Evolutionary conservation across 495 filamentous ascomycete species (phyloP), one percentile per base, ranked within the genome.

Genomic region (Cryomyces minteri): DNA sequence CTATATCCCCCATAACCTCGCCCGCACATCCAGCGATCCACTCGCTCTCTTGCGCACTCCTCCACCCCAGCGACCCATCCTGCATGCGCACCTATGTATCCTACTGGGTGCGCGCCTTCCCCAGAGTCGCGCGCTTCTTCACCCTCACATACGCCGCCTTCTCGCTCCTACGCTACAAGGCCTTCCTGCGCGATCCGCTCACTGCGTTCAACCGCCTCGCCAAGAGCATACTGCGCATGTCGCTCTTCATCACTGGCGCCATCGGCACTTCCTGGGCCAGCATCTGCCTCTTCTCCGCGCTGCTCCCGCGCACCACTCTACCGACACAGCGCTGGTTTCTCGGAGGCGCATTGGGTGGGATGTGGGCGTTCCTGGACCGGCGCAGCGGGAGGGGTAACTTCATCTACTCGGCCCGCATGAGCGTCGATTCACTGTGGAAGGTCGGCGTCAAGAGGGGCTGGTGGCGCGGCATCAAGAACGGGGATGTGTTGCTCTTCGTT

Each of bases 31-130:
- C 88, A 6, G 71, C 80, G 29, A 88, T 92, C 56, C 73, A 71
- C 4, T 77, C 71, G 39, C 73, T 95, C 31, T 85, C 84, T 43
- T 98, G 90, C 63, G 90, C 90, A 2, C 68, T 88, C 14, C 74
- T 95, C n/a, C 90, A 98, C 60, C 88, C 90, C 0, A 64, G 71
- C 18, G 80, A 87, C 50, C 87, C 90, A 4, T 88, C 79, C 48
- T 98, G 90, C 64, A 68, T 75, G 29, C 81, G 80, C 12, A 88
- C 85, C 2, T 88, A 87, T 64, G 57, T 94, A 36, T 79, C 80
- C 43, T 84, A 87, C 59, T 80, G 82, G 67, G 69, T 93, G 34
- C 75, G 72, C 34, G 78, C 82, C 33, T 87, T 92, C 59, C 87
- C 88, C 0, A 63, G 65, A 5, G 62, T 92, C n/a, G 74, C 80